A percentile compares a stretch with the other conserved stretches of the same genome.
Evolutionary conservation across 169 alveolate genomes (phyloP).

Genomic region (Cryptosporidium tyzzeri): DNA sequence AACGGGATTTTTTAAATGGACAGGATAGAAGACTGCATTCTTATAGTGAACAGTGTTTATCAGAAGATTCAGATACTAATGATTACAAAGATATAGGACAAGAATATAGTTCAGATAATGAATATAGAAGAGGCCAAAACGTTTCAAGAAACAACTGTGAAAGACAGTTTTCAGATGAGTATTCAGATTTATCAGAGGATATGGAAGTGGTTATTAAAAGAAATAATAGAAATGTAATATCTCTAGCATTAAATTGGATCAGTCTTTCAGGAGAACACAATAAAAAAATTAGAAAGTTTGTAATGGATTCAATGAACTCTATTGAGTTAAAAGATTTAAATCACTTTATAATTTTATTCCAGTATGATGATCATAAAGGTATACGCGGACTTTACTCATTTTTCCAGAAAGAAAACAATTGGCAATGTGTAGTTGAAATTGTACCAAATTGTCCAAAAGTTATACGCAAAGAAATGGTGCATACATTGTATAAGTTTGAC

Average conservation of each 20-base stretch:
- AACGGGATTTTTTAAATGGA: neutral
- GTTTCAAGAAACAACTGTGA: neutral
- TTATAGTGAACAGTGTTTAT: neutral
- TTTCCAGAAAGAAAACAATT: conserved; percentile 21
- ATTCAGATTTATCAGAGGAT: conserved; percentile 31
- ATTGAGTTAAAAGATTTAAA: conserved; percentile 31
- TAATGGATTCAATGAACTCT: conserved; percentile 62
- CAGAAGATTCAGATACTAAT: conserved; percentile 17
- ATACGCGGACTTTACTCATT: conserved; percentile 55
- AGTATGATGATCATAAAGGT: conserved; percentile 72
- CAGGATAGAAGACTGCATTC: conserved; percentile 7
- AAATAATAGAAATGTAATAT: conserved; percentile 44
- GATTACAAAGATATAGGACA: neutral
- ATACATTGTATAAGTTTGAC: conserved; percentile 62
- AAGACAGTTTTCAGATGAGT: conserved; percentile 10
- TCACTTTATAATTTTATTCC: conserved; percentile 59
- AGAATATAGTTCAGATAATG: neutral
- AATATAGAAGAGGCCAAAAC: neutral
- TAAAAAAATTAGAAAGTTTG: conserved; percentile 37
- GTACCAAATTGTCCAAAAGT: conserved; percentile 48
- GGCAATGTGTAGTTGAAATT: conserved; percentile 70
- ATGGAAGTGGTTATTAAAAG: conserved; percentile 40
- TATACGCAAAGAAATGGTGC: conserved; percentile 49
- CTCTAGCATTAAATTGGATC: conserved; percentile 67
- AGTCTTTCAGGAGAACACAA: conserved; percentile 74